These are phyloP conservation scores for Smittium mucronatum DNA, from an alignment of 371 early-diverging fungal genomes.

Conservation along the genomic window DNA sequence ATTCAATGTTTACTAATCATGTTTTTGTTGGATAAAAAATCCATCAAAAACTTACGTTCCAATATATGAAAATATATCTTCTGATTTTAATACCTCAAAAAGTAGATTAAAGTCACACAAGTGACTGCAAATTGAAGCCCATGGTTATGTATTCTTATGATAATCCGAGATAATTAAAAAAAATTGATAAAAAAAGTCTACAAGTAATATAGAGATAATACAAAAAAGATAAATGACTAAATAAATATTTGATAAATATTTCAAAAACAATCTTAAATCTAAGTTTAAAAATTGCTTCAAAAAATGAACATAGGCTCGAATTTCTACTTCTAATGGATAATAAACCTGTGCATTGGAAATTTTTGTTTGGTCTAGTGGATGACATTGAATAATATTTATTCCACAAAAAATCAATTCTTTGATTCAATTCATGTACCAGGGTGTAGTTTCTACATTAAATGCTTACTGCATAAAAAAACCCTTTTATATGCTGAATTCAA, in stretches of 20 bases:
- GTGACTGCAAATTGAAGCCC: neutral
- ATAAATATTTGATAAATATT: neutral
- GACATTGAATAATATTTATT: neutral
- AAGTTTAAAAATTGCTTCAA: neutral
- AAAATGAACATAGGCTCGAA: neutral
- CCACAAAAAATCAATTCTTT: neutral
- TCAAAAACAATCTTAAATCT: neutral
- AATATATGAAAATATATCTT: neutral
- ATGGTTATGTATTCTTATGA: neutral
- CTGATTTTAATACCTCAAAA: neutral
- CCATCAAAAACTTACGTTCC: neutral
- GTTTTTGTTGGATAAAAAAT: neutral
- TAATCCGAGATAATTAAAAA: neutral
- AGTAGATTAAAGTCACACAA: neutral
- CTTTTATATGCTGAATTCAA: neutral
- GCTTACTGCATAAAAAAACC: neutral
- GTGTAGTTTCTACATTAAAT: neutral
- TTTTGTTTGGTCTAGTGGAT: neutral
- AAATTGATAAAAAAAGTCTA: neutral
- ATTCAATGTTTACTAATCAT: neutral
- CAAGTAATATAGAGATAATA: neutral
- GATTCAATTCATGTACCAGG: neutral
- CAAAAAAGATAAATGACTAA: neutral
- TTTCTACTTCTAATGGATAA: neutral
- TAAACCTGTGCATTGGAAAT: neutral